Evolutionary conservation across 345 rosid species (phyloP).

Genomic region (Populus nigra): DNA sequence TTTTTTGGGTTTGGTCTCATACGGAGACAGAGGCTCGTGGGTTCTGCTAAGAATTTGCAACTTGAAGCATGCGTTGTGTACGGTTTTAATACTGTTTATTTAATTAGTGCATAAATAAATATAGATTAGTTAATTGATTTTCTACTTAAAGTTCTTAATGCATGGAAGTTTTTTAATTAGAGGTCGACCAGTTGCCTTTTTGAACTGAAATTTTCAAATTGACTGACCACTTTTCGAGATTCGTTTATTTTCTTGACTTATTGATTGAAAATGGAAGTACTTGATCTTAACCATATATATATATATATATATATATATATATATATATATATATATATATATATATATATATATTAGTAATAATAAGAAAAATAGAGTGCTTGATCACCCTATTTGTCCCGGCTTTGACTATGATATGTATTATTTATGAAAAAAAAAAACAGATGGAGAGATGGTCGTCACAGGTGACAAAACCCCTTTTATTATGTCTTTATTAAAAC

Average conservation of each 20-base stretch:
- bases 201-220: not conserved
- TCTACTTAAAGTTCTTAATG: not conserved
- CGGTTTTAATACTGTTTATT: not conserved
- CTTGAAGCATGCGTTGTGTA: slow-evolving; percentile 17
- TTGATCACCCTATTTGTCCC: not conserved
- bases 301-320: too few species aligned
- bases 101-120: not conserved
- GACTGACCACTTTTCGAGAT: not conserved
- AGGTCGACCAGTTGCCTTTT: not conserved
- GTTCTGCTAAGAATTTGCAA: slow-evolving; percentile 7
- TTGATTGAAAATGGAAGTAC: not conserved
- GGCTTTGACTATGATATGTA: not conserved
- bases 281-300: not conserved
- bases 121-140: too few species aligned
- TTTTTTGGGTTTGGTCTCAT: slow-evolving; percentile 6
- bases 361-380: not conserved
- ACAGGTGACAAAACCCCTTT: too few species aligned
- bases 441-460: too few species aligned
- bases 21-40: slow-evolving; percentile 23
- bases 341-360: too few species aligned
- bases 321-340: too few species aligned
- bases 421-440: too few species aligned
- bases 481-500: too few species aligned
- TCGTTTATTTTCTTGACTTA: not conserved
- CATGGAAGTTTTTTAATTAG: not conserved